Evolutionary conservation across 352 stramenopile species (phyloP).

Genomic region (Phytophthora vignae): DNA sequence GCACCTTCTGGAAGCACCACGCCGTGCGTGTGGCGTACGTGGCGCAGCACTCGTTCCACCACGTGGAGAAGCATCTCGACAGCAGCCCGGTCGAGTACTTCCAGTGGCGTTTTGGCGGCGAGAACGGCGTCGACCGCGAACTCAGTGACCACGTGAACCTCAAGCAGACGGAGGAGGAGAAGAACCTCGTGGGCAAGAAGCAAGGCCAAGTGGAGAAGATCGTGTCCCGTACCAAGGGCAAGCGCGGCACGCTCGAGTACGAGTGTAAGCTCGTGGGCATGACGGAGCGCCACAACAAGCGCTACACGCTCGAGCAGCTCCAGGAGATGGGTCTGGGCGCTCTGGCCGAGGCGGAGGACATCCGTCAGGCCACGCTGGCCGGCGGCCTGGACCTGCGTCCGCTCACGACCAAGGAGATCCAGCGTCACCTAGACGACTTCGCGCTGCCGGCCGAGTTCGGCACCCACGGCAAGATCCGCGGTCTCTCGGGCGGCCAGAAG

Average conservation of each 20-base stretch:
- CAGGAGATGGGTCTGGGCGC: slow-evolving; percentile 75
- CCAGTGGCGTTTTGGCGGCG: slow-evolving; percentile 96
- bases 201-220: slow-evolving; percentile 95
- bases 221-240: slow-evolving; percentile 87
- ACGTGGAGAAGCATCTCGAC: slow-evolving; percentile 96
- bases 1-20: slow-evolving; percentile 87
- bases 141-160: slow-evolving; percentile 91
- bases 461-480: slow-evolving; percentile 83
- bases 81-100: slow-evolving; percentile 98
- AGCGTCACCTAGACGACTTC: slow-evolving; percentile 83
- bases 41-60: slow-evolving; percentile 97
- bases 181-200: slow-evolving; percentile 91
- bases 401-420: slow-evolving; percentile 75
- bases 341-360: slow-evolving; percentile 70
- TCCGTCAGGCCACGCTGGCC: slow-evolving; percentile 66
- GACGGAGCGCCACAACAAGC: slow-evolving; percentile 68
- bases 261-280: slow-evolving; percentile 91
- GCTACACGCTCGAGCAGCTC: slow-evolving; percentile 73
- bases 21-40: slow-evolving; percentile 97
- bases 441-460: slow-evolving; percentile 75
- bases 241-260: slow-evolving; percentile 85
- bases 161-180: slow-evolving; percentile 93
- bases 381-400: slow-evolving; percentile 66
- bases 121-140: slow-evolving; percentile 95
- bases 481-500: slow-evolving; percentile 83